phyloP scores from a whole-genome alignment of 176 grass and related monocot genomes.

The Cymbopogon citratus region DNA sequence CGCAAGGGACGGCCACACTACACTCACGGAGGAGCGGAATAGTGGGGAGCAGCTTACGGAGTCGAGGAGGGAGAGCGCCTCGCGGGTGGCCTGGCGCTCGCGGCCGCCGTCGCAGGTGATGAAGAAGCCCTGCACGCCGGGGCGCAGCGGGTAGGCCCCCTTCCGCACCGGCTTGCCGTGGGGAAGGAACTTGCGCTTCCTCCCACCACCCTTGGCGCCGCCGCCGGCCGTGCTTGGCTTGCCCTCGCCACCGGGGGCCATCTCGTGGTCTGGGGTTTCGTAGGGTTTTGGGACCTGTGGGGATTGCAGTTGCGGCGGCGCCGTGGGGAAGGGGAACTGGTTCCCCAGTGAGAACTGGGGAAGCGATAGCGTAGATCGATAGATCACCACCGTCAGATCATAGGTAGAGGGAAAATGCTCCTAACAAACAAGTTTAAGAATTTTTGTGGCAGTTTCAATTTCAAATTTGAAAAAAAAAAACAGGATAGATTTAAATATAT shows the following conservation, averaged over 20 bases:
- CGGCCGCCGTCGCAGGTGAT: constrained; percentile 92
- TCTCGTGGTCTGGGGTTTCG: constrained; percentile 4
- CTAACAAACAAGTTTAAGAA: neutral
- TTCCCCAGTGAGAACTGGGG: too few relatives aligned
- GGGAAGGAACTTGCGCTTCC: constrained; percentile 79
- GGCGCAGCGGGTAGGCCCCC: constrained; percentile 68
- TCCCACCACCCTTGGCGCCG: constrained; percentile 47
- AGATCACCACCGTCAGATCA: neutral
- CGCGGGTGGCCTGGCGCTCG: constrained; percentile 81
- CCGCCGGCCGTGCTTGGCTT: constrained; percentile 18
- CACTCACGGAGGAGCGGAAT: neutral
- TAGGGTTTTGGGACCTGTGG: neutral
- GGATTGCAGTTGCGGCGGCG: neutral
- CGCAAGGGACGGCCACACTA: neutral
- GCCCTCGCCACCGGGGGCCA: constrained; percentile 45
- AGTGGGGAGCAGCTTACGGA: constrained; percentile 27
- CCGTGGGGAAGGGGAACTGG: neutral
- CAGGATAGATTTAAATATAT: neutral
- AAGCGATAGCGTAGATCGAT: neutral
- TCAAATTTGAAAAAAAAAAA: neutral
- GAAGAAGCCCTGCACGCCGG: constrained; percentile 91
- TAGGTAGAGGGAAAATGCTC: neutral
- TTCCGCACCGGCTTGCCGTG: constrained; percentile 78
- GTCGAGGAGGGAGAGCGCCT: constrained; percentile 81
- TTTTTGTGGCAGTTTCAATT: neutral